A percentile compares a stretch with the other conserved stretches of the same genome.
Conservation (phyloP, 2,329 filamentous ascomycete species). For the Talaromyces sp. region DNA sequence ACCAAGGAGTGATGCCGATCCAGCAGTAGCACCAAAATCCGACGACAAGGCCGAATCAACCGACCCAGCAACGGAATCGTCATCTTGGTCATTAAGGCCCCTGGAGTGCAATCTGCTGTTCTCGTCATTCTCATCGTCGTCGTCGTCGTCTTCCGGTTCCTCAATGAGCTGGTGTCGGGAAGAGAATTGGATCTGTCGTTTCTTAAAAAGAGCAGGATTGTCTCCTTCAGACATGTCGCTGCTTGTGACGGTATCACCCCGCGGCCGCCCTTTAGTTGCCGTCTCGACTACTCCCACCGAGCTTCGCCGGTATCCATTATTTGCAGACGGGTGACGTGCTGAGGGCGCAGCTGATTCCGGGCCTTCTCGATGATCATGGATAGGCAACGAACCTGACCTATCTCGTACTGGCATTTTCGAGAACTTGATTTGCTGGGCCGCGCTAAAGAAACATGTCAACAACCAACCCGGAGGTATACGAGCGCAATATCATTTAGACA, state of each 20-base stretch:
- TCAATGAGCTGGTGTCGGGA: slow-evolving; percentile 32
- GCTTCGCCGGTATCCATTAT: slow-evolving; percentile 47
- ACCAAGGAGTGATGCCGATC: slow-evolving; percentile 55
- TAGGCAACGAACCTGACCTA: slow-evolving; percentile 83
- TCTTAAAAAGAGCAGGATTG: slow-evolving; percentile 48
- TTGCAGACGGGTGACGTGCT: slow-evolving; percentile 48
- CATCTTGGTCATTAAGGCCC: slow-evolving; percentile 36
- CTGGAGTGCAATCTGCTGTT: slow-evolving; percentile 24
- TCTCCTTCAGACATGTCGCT: slow-evolving; percentile 65
- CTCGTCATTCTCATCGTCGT: slow-evolving; percentile 10
- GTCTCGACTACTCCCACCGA: slow-evolving; percentile 55
- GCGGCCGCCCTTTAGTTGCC: slow-evolving; percentile 48
- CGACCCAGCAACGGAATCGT: slow-evolving; percentile 47
- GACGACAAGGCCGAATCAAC: slow-evolving; percentile 48
- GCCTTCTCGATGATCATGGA: slow-evolving; percentile 51
- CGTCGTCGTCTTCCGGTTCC: slow-evolving; percentile 19
- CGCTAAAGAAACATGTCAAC: slow-evolving; percentile 41
- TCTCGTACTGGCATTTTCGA: slow-evolving; percentile 88
- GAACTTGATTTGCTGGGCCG: slow-evolving; percentile 89
- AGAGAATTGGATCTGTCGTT: slow-evolving; percentile 49
- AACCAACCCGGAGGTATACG: not conserved
- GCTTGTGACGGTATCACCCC: slow-evolving; percentile 61
- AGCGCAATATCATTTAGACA: not conserved
- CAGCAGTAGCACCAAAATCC: slow-evolving; percentile 51
- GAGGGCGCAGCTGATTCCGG: slow-evolving; percentile 53